Evolutionary conservation across 202 grass and related monocot genomes (phyloP), one percentile per base, ranked within the genome.

Genomic region (Zizania palustris): DNA sequence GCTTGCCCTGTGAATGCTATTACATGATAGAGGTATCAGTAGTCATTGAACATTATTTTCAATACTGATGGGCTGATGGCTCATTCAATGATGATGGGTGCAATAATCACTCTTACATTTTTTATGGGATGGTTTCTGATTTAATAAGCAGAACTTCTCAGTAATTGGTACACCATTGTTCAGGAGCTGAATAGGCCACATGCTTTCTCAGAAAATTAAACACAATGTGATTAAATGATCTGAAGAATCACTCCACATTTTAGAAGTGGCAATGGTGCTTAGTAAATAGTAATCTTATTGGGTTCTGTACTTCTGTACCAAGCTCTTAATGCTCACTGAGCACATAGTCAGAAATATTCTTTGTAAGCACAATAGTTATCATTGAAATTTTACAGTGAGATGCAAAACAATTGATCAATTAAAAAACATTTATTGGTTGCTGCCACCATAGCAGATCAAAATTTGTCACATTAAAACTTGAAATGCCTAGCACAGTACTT

Each of bases 251-350:
- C 44, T 71, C 20, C 37, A 22, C 22, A 5, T 57, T 65, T 20
- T 65, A 2, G 8, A 73, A 74, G 28, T 6, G 16, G 16, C 28
- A 45, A 9, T 64, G 6, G 19, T 64, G 15, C 60, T 73, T 65
- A 65, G 6, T 45, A 19, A 3, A 18, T 22, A 65, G 6, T 45
- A 19, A 3, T 35, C 8, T 10, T 18, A 10, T 45, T 69, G 15
- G 3, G 33, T 79, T 74, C 15, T 67, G n/a, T n/a, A n/a, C n/a
- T n/a, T n/a, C n/a, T n/a, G 41, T 76, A 11, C 36, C 33, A 63
- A 34, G 18, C 53, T 11, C 48, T 61, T 61, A 40, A 2, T 44
- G 3, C 19, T 56, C 16, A 3, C 11, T 36, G 5, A 50, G 18
- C 5, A 19, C 11, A 50, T 14, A 35, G 39, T 9, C 1, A 49